phyloP scores from a whole-genome alignment of 2,329 filamentous ascomycete species.

The Metarhizium robertsii region DNA sequence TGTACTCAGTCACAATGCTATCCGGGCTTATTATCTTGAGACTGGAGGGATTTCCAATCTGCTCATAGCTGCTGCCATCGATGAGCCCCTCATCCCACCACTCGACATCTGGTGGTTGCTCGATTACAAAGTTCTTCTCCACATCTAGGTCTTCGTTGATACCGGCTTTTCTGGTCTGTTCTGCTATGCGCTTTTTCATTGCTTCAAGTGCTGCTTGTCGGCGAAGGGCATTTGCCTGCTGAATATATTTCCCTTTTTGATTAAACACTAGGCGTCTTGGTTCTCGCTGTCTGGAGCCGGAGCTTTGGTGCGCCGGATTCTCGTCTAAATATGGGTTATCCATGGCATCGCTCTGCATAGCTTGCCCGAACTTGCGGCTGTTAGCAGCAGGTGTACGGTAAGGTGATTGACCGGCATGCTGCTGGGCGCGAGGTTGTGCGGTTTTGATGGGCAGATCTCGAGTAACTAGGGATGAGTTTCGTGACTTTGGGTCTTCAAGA shows the following conservation, averaged over 20 bases:
- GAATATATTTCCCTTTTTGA: slow-evolving; percentile 93
- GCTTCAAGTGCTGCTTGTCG: slow-evolving; percentile 82
- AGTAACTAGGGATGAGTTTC: slow-evolving; percentile 33
- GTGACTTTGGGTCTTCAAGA: slow-evolving; percentile 47
- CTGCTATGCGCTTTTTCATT: slow-evolving; percentile 90
- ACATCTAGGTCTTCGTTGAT: slow-evolving; percentile 85
- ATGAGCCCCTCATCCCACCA: slow-evolving; percentile 96
- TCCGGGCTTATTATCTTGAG: slow-evolving; percentile 72
- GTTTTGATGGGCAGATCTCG: slow-evolving; percentile 13
- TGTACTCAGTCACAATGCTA: slow-evolving; percentile 78
- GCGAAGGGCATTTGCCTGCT: slow-evolving; percentile 81
- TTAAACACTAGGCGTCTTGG: slow-evolving; percentile 81
- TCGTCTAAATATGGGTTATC: slow-evolving; percentile 77
- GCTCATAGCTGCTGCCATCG: slow-evolving; percentile 63
- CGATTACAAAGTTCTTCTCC: slow-evolving; percentile 82
- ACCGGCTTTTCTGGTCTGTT: slow-evolving; percentile 77
- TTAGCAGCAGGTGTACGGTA: background rate
- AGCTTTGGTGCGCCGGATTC: slow-evolving; percentile 50
- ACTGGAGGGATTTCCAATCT: slow-evolving; percentile 52
- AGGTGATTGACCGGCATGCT: slow-evolving; percentile 2
- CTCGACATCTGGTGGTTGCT: slow-evolving; percentile 77
- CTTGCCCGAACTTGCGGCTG: slow-evolving; percentile 8
- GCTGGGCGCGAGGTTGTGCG: background rate
- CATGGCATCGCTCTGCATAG: background rate
- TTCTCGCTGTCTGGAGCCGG: slow-evolving; percentile 50